Conservation (phyloP, 208 protist species). For the Acanthamoeba castellanii region DNA sequence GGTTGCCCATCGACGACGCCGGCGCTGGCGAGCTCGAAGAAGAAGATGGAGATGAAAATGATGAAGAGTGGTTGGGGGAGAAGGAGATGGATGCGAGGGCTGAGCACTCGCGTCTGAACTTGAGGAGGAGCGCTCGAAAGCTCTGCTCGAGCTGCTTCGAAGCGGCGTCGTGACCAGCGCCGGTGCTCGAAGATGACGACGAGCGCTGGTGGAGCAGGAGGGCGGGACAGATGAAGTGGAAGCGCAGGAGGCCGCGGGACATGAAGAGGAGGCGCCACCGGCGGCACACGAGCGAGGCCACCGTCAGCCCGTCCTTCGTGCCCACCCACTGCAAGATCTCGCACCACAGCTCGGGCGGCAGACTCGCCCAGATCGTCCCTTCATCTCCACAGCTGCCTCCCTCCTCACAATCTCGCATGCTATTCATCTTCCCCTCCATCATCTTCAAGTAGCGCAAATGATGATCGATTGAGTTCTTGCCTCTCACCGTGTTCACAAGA, state of each 20-base stretch:
- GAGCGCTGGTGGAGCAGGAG: background rate
- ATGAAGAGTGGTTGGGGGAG: background rate
- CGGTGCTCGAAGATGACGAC: background rate
- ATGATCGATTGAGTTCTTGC: background rate
- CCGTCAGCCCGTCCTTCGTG: background rate
- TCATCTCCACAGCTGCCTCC: background rate
- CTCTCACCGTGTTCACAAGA: background rate
- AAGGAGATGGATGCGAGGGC: background rate
- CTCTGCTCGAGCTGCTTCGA: background rate
- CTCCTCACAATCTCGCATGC: background rate
- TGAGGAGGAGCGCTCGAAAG: background rate
- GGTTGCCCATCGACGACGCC: background rate
- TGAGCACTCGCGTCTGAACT: background rate
- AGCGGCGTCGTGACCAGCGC: background rate
- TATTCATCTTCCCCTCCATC: background rate
- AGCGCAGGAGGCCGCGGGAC: background rate
- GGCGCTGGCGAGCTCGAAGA: background rate
- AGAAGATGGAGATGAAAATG: background rate
- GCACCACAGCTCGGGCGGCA: background rate
- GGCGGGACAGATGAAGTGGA: background rate
- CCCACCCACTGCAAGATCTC: background rate
- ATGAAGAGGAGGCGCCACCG: background rate
- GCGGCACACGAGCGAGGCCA: background rate
- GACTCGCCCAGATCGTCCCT: background rate
- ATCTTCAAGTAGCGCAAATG: background rate